Base-by-base conservation (phyloP, 2,329 filamentous ascomycete genomes). In the Thyridium curvatum region DNA sequence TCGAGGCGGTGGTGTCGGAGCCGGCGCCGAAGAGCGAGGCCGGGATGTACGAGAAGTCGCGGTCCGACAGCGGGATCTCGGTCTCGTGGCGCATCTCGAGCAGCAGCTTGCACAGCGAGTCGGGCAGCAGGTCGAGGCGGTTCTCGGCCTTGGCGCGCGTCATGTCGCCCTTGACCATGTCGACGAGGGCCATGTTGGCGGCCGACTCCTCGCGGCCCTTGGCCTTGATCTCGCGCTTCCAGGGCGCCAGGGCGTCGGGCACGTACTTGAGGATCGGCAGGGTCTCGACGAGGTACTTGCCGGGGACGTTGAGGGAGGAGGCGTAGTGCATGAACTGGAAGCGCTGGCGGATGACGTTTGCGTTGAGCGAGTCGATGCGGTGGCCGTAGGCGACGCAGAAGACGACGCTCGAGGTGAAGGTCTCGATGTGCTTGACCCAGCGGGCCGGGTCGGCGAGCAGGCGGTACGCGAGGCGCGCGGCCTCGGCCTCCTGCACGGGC, bases 361-460 rank as follows among this genome's bases (percentile, higher is more conserved):
- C 60, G 16, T 69, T 58, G 15, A 68, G 47, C 2, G 67, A 66
- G 41, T 72, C 65, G 38, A 72, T 66, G 7, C 69, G 64, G 40
- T 70, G 67, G 0, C 71, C 70, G 45, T 73, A 75, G 4, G 68
- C 61, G 4, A 73, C 65, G 5, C 63, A 68, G 43, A 73, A 70
- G 6, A 72, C 68, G 26, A 74, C 59, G 43, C 64, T 68, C 2
- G 64, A 62, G 0, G 69, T 69, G 45, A 69, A 74, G 0, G 66
- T 58, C 46, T 72, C 65, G 17, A 72, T 58, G 14, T 64, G 55
- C 35, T 64, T 61, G 43, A 69, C 67, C 56, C 69, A 73, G 38
- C n/a, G 28, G 15, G 16, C 28, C 0, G 65, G 59, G 5, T 54
- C 54, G 4, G 52, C 40, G 12, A 74, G 51, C 6, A 74, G 51